Conservation (phyloP, 2,329 filamentous ascomycete species). For the Rhexocercosporidium sp. region DNA sequence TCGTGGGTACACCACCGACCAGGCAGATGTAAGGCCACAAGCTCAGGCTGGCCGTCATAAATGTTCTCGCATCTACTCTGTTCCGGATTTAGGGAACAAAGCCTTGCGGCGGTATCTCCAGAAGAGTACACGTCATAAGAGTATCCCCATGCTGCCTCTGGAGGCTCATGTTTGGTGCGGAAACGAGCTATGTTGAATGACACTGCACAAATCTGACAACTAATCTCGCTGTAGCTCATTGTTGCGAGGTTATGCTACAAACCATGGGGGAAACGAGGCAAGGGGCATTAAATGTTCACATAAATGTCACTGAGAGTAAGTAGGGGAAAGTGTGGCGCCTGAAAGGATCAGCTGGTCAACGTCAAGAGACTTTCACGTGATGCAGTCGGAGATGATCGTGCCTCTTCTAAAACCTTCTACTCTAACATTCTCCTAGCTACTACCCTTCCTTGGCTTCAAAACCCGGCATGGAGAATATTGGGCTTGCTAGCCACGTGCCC, state of each 20-base stretch:
- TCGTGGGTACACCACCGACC: not conserved
- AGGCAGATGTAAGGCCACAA: not conserved
- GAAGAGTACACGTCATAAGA: not conserved
- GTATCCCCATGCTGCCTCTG: not conserved
- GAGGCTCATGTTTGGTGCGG: not conserved
- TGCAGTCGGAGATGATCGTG: not conserved
- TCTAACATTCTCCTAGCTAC: no score
- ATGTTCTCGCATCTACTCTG: not conserved
- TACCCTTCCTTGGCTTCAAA: no score
- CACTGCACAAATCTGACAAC: not conserved
- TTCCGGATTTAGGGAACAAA: not conserved
- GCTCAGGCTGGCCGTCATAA: not conserved
- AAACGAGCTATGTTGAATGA: not conserved
- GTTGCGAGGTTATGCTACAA: not conserved
- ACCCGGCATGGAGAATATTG: no score
- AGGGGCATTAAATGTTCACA: not conserved
- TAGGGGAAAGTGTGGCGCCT: not conserved
- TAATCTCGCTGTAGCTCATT: not conserved
- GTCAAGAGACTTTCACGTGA: not conserved
- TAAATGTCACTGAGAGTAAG: not conserved
- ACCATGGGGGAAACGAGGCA: not conserved
- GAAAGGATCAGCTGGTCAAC: not conserved
- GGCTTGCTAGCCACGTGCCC: no score
- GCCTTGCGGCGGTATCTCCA: not conserved
- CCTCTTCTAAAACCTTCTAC: no score